Percentiles rank a stretch among this genome's conserved stretches.
Conservation (phyloP, 2,329 filamentous ascomycete species). For the Whalleya microplaca region DNA sequence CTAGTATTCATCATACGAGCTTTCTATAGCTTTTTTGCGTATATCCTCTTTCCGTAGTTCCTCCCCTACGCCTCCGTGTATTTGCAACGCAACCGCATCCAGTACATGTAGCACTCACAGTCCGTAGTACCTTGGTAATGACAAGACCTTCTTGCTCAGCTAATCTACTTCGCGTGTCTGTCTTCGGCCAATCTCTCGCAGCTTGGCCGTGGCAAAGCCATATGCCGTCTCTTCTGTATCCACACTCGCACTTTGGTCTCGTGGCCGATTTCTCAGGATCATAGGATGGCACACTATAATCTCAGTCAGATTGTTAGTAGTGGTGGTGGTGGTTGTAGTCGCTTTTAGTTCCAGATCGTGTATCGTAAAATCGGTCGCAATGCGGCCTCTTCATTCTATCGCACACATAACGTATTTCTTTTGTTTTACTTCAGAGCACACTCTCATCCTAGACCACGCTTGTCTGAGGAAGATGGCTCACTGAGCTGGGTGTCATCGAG, state of each 20-base stretch:
- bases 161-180: no score
- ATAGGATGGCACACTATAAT: neutral
- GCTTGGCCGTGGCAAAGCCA: no score
- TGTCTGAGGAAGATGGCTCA: conserved; percentile 32
- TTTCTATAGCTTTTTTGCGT: conserved; percentile 5
- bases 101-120: neutral
- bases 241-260: neutral
- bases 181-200: no score
- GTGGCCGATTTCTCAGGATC: conserved; percentile 2
- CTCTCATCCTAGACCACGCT: conserved; percentile 34
- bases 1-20: neutral
- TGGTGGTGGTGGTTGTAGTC: neutral
- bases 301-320: neutral
- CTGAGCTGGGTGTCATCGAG: conserved; percentile 53
- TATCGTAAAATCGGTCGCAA: neutral
- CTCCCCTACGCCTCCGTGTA: neutral
- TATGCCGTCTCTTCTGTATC: no score
- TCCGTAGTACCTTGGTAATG: no score
- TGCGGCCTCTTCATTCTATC: neutral
- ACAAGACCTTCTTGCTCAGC: neutral
- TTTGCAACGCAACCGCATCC: conserved; percentile 8
- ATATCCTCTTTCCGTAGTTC: neutral
- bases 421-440: neutral
- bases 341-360: neutral
- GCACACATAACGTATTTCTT: neutral